Evolutionary conservation across 2,329 filamentous ascomycete genomes (phyloP).

Genomic region (Elsinoe fawcettii): DNA sequence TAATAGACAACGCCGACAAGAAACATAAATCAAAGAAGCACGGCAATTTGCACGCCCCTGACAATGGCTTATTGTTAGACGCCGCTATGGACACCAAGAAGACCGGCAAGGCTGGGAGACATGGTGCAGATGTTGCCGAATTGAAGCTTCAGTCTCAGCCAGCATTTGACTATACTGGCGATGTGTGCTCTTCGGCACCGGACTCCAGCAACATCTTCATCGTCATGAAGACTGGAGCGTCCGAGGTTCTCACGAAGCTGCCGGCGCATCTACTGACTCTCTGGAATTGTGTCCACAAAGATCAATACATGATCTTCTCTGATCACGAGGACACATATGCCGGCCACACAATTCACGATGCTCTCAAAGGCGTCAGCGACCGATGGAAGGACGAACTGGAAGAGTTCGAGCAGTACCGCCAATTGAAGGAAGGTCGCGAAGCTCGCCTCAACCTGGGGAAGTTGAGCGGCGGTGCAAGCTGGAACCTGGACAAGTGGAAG

Average conservation of each 20-base stretch:
- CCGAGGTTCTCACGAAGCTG: constrained; percentile 48
- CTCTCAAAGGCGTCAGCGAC: constrained; percentile 26
- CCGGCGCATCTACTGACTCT: constrained; percentile 49
- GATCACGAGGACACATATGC: constrained; percentile 42
- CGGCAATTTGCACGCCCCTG: too few relatives aligned
- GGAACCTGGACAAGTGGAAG: constrained; percentile 52
- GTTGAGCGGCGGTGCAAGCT: constrained; percentile 34
- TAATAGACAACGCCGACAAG: too few relatives aligned
- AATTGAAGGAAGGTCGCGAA: constrained; percentile 22
- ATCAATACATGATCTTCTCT: constrained; percentile 36
- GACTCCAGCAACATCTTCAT: constrained; percentile 47
- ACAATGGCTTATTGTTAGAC: too few relatives aligned
- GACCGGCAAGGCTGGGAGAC: not conserved
- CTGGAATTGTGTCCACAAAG: constrained; percentile 46
- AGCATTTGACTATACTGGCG: not conserved
- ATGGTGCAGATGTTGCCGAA: not conserved
- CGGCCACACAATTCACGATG: constrained; percentile 32
- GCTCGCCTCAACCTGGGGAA: constrained; percentile 25
- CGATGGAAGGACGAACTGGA: not conserved
- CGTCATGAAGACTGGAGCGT: constrained; percentile 52
- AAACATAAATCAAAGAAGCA: too few relatives aligned
- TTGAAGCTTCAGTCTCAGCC: not conserved
- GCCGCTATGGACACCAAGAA: too few relatives aligned
- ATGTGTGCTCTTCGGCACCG: constrained; percentile 13
- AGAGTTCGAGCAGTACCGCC: constrained; percentile 30